phyloP scores from a whole-genome alignment of 345 rosid genomes.

The Eucalyptus polybractea region DNA sequence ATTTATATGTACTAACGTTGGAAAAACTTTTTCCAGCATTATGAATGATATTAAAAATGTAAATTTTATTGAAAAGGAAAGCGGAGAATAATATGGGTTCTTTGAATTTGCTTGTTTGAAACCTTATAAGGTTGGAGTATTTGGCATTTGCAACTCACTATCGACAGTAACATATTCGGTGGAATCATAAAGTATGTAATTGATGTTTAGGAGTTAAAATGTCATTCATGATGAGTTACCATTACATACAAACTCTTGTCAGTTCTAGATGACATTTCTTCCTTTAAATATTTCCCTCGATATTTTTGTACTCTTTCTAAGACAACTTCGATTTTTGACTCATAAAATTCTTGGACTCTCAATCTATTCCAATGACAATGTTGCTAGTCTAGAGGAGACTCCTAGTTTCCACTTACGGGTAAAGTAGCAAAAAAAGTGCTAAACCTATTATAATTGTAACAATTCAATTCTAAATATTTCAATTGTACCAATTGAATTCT shows the following conservation, averaged over 20 bases:
- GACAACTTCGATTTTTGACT: not conserved
- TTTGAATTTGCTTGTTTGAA: not conserved
- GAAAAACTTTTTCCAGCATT: not conserved
- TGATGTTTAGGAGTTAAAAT: not conserved
- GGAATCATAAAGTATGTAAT: not conserved
- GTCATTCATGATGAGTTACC: not conserved
- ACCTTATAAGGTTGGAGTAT: not conserved
- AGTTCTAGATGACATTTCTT: not conserved
- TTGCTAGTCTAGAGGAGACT: not conserved
- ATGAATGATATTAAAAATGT: not conserved
- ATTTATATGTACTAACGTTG: not conserved
- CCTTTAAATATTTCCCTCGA: too few species aligned
- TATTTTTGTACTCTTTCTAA: not conserved
- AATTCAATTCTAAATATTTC: too few species aligned
- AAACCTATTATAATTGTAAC: too few species aligned
- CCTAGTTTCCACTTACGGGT: not conserved
- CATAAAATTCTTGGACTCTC: not conserved
- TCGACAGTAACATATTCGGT: not conserved
- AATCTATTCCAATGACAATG: not conserved
- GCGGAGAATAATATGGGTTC: not conserved
- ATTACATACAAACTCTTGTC: not conserved
- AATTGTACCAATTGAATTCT: too few species aligned
- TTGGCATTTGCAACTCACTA: not conserved
- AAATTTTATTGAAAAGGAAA: not conserved
- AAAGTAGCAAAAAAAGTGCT: not conserved